Evolutionary conservation across 805 yeast genomes (phyloP), one percentile per base, ranked within the genome.

Genomic region (Yarrowia sp.): DNA sequence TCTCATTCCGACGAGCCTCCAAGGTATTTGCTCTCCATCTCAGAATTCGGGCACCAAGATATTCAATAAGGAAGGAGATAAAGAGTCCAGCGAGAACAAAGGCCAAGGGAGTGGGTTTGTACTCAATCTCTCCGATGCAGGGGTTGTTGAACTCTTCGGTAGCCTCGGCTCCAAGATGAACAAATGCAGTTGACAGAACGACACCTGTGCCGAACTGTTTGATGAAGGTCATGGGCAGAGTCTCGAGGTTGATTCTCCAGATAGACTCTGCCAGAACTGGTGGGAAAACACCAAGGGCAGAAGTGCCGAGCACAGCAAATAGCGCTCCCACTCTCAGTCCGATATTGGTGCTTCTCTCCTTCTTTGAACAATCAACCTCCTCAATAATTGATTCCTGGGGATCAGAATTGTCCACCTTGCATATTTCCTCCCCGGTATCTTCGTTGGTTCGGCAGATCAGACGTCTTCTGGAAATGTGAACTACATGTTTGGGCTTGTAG

Each of bases 161-260:
- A 3, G 93, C 93, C 1, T 91, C 93, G 67, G 83, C 80, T 65
- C 89, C 75, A 66, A 89, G 77, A 76, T 89, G 96, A 30, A 89
- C 85, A 70, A 89, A 88, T 0, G 92, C 90, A 1, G 96, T 89
- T 10, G 93, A 90, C 9, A 89, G 80, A 71, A 89, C 89, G 59
- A 89, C 93, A 65, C 96, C 96, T 3, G 92, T 86, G 67, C 96
- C 96, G 72, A 89, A 89, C 75, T 81, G 88, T 10, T 58, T 58
- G 40, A 58, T 58, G 51, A 58, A 58, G 22, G 63, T 58, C 63
- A 58, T 41, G 16, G 63, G 63, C 7, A 58, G 63, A 2, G 63
- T 41, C 41, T 58, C 40, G 17, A 58, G 63, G 24, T 58, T 43
- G 40, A 58, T 43, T 30, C 41, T 40, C 63, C 63, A 58, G 51